These are phyloP conservation scores for Paecilomyces niveus DNA, from an alignment of 2,329 filamentous ascomycete species.

Conservation along the genomic window DNA sequence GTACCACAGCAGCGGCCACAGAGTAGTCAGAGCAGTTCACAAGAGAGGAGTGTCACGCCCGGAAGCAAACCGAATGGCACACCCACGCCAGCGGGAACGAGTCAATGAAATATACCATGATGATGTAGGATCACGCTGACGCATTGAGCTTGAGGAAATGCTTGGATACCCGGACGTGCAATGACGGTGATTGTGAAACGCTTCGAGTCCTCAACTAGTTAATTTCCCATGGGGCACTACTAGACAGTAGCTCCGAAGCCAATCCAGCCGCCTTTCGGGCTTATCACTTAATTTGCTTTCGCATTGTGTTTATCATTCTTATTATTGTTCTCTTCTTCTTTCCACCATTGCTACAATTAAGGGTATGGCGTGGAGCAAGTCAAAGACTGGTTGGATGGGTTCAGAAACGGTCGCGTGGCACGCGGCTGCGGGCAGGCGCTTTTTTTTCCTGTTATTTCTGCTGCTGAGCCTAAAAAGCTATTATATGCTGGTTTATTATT, in stretches of 20 bases:
- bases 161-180: neutral
- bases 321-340: constrained; percentile 1
- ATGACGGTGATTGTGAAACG: neutral
- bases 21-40: constrained; percentile 15
- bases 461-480: neutral
- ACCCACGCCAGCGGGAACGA: constrained; percentile 4
- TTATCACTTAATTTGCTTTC: neutral
- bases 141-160: neutral
- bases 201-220: neutral
- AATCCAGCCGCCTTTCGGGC: neutral
- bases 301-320: neutral
- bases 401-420: constrained; percentile 3
- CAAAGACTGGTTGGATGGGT: constrained; percentile 13
- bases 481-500: neutral
- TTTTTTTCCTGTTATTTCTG: neutral
- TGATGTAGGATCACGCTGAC: neutral
- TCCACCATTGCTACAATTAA: constrained; percentile 1
- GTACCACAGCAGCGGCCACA: constrained; percentile 7
- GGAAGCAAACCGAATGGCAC: constrained; percentile 15
- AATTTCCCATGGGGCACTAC: neutral
- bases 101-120: neutral
- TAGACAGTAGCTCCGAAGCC: neutral
- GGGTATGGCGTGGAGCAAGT: constrained; percentile 14
- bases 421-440: neutral
- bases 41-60: constrained; percentile 29